Conservation (phyloP, 2,329 filamentous ascomycete genomes). For the Apiospora phragmitis region DNA sequence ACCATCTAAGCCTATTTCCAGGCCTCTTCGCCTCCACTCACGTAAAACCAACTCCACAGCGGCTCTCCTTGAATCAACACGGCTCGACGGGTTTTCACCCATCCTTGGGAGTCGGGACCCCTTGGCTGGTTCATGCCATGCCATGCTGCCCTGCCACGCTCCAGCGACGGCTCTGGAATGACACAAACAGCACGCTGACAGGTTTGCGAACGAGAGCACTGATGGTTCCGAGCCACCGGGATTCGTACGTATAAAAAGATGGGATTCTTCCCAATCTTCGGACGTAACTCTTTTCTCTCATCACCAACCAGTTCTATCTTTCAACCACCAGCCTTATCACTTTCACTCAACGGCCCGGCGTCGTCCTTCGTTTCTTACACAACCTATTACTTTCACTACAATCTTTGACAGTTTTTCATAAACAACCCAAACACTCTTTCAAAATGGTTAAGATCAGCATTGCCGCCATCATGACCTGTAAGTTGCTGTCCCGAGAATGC, state of each 20-base stretch:
- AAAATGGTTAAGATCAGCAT: conserved; percentile 37
- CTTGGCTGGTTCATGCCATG: not conserved
- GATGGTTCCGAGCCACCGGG: not conserved
- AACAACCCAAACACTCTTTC: conserved; percentile 16
- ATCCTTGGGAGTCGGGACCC: not conserved
- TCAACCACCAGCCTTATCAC: not conserved
- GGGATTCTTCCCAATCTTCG: not conserved
- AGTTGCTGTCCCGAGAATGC: conserved; percentile 15
- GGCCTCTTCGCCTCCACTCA: not conserved
- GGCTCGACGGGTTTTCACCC: not conserved
- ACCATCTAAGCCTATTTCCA: not conserved
- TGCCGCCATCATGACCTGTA: conserved; percentile 30
- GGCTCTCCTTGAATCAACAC: not conserved
- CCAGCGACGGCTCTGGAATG: not conserved
- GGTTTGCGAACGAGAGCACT: not conserved
- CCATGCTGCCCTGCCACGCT: too few species aligned
- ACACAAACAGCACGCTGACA: not conserved
- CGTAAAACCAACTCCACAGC: not conserved
- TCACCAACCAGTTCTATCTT: conserved; percentile 6
- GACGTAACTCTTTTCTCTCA: not conserved
- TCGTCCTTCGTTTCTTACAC: conserved; percentile 18
- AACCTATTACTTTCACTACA: conserved; percentile 12
- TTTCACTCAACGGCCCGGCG: conserved; percentile 18
- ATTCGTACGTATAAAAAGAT: conserved; percentile 4
- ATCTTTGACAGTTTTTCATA: conserved; percentile 14